These are phyloP conservation scores for Dichotomopilus funicola DNA, from an alignment of 2,329 filamentous ascomycete species.

Conservation along the genomic window DNA sequence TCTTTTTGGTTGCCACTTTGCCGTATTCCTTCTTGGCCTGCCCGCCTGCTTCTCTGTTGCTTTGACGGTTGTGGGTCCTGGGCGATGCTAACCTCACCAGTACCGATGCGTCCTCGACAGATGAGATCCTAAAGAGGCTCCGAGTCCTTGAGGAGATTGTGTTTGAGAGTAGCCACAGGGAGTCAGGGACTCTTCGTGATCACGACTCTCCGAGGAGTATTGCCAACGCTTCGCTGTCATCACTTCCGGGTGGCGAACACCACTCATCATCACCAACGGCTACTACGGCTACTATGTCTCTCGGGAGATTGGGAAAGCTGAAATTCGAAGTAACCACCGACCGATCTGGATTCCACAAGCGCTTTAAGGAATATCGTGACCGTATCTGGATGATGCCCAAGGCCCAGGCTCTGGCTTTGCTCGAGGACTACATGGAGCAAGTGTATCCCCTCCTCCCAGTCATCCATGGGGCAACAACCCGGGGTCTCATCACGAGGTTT, in stretches of 20 bases:
- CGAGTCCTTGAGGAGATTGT: constrained; percentile 2
- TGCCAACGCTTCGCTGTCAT: not conserved
- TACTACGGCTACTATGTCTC: not conserved
- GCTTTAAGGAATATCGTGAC: not conserved
- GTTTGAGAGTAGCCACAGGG: not conserved
- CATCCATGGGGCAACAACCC: constrained; percentile 2
- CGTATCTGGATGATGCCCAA: constrained; percentile 1
- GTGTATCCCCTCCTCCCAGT: not conserved
- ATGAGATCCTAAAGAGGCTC: not conserved
- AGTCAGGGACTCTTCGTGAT: not conserved
- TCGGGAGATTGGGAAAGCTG: not conserved
- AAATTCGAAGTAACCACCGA: not conserved
- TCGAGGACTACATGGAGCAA: constrained; percentile 5
- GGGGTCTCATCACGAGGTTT: not conserved
- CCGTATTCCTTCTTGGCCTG: not conserved
- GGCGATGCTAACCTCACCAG: not conserved
- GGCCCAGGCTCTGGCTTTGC: not conserved
- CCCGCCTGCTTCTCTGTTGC: not conserved
- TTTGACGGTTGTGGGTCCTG: not conserved
- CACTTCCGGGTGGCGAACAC: not conserved
- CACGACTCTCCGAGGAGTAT: not conserved
- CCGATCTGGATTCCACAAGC: not conserved
- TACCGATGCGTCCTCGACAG: not conserved
- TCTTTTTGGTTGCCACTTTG: not conserved
- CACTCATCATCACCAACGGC: not conserved